Base-by-base conservation (phyloP, 345 rosid genomes). In the Eucalyptus cloeziana region DNA sequence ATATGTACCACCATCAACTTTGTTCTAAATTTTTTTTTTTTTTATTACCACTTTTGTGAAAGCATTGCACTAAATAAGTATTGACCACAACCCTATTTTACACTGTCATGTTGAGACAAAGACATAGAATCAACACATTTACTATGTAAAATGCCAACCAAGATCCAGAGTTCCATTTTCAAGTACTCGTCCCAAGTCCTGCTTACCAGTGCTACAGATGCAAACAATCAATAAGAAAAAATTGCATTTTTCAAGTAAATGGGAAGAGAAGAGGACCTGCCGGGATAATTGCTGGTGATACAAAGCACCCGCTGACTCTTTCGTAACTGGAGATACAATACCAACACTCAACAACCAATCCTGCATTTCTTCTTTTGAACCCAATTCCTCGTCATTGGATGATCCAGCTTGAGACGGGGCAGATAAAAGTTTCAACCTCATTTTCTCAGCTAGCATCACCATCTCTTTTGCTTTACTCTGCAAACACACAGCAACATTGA, bases 271-370 rank as follows among this genome's bases (percentile, higher is more conserved):
- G 89, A 86, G 89, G 92, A 98, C 99, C 99, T 96, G 99, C 89
- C 98, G 97, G 10, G 99, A 94, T 90, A 96, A 89, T 88, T 97
- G 98, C 91, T 97, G 99, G 89, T 97, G 98, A 89, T 98, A 97
- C 91, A 97, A 90, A 19, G 99, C 99, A 56, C 99, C 99, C 2
- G 99, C 99, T 88, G 99, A 95, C 89, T 97, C 99, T 89, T 96
- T 95, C 58, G 99, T 98, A 76, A 97, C 99, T 1, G 99, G 99
- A 44, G 99, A 97, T 91, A 96, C 92, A 91, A 97, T 97, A 93
- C 99, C 99, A 91, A 97, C 96, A 88, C 99, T 98, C 94, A 97
- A 90, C 94, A 98, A 91, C 97, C 96, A 96, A 81, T 97, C 98
- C 91, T 98, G 99, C 91, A 97, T 96, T 91, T 97, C 99, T 90